phyloP scores from a whole-genome alignment of 768 basidiomycete species.

The Boletus pseudopeckii region DNA sequence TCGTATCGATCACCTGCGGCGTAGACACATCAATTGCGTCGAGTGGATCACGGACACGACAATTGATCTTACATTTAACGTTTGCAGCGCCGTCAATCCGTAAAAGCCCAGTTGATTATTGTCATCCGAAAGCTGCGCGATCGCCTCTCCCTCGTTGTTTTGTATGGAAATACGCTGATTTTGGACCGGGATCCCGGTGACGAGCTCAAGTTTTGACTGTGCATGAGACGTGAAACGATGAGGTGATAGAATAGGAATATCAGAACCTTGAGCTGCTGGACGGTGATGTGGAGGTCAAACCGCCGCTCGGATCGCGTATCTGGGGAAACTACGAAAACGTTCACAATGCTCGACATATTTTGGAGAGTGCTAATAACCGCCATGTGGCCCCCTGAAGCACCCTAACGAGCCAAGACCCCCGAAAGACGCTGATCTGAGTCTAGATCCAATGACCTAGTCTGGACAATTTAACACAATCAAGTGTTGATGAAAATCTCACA shows the following conservation, averaged over 20 bases:
- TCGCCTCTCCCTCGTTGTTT: slow-evolving; percentile 49
- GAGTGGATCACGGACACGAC: not conserved
- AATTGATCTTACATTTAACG: slow-evolving; percentile 62
- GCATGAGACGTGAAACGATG: not conserved
- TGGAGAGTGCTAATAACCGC: not conserved
- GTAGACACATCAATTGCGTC: slow-evolving; percentile 34
- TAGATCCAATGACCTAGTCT: no score
- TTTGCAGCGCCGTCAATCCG: slow-evolving; percentile 70
- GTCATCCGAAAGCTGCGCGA: slow-evolving; percentile 65
- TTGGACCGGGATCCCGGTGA: slow-evolving; percentile 83
- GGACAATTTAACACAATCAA: no score
- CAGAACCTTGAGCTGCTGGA: slow-evolving; percentile 78
- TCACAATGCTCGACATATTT: slow-evolving; percentile 48
- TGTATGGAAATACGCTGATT: slow-evolving; percentile 69
- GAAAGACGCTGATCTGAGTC: not conserved
- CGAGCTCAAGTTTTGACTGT: slow-evolving; percentile 77
- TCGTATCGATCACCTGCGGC: slow-evolving; percentile 56
- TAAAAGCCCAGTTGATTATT: slow-evolving; percentile 68
- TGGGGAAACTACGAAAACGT: slow-evolving; percentile 76
- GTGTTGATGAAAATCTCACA: no score
- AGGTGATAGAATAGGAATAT: not conserved
- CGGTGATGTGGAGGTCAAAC: slow-evolving; percentile 69
- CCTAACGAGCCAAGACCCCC: not conserved
- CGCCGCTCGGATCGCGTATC: slow-evolving; percentile 90
- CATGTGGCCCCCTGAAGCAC: no score